These are phyloP conservation scores for Leccinum subrobustum DNA, from an alignment of 1,284 basidiomycete genomes.

Conservation along the genomic window DNA sequence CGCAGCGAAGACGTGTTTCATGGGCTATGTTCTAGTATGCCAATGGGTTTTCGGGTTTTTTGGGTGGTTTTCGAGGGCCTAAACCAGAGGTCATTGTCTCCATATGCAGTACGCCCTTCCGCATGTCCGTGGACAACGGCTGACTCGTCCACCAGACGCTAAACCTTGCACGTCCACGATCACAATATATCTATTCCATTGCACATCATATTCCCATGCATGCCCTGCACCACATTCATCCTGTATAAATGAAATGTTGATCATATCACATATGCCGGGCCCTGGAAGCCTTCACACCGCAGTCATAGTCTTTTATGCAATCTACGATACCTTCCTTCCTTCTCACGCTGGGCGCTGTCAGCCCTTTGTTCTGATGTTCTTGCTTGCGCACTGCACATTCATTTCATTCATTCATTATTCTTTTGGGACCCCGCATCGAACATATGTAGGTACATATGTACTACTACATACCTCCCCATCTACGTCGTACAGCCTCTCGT, in stretches of 20 bases:
- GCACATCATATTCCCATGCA: constrained; percentile 26
- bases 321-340: constrained; percentile 17
- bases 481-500: neutral
- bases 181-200: constrained; percentile 26
- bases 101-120: constrained; percentile 9
- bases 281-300: neutral
- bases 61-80: constrained; percentile 26
- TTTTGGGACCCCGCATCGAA: constrained; percentile 14
- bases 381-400: constrained; percentile 5
- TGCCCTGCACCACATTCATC: constrained; percentile 17
- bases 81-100: constrained; percentile 13
- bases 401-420: constrained; percentile 24
- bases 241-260: constrained; percentile 18
- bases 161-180: constrained; percentile 10
- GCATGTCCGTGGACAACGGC: neutral
- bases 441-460: constrained; percentile 10
- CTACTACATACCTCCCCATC: constrained; percentile 5
- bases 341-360: constrained; percentile 4
- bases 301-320: constrained; percentile 14
- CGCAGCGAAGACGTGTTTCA: neutral
- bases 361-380: neutral
- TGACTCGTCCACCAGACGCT: constrained; percentile 13
- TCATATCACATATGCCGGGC: constrained; percentile 14
- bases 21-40: constrained; percentile 14
- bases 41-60: constrained; percentile 25